Evolutionary conservation across 1,284 basidiomycete species (phyloP), one percentile per base, ranked within the genome.

Genomic region (Microbotryum saponariae): DNA sequence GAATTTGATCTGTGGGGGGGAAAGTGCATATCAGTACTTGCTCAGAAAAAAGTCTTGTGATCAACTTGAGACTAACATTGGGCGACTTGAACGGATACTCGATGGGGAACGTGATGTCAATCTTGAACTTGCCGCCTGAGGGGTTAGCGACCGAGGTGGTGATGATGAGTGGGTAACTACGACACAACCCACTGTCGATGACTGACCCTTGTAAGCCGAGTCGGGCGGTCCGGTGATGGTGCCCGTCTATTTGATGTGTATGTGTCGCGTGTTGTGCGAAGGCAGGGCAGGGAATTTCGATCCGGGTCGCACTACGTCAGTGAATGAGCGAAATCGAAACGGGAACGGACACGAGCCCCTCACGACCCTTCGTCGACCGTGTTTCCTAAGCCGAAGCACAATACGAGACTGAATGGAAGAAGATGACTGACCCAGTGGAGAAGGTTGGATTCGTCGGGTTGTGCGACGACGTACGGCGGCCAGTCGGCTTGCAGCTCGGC

Each of bases 81-180:
- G 89, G 89, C 3, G 89, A 83, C 76, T 93, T 92, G 84, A 94
- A 96, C 1, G 91, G 91, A 72, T 87, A 94, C 45, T 67, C 65
- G 46, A 81, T 73, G 2, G 88, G 85, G 53, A 91, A 82, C 31
- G 80, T 79, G 29, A 92, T 76, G 50, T 78, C 83, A 75, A 91
- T 86, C 63, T 82, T 79, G 77, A 91, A 94, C 2, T 81, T 88
- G 55, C 91, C 91, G 59, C 83, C 83, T 73, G 52, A 31, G 31
- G 12, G 21, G 18, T 4, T n/a, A 16, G 55, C n/a, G n/a, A 14
- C 37, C 3, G 20, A 20, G 6, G 23, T 7, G 25, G n/a, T 3
- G 4, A 31, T 9, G n/a, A 27, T 31, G 31, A 31, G 31, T 9
- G 9, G 31, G 29, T 25, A 16, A n/a, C n/a, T n/a, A 18, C 4